These are phyloP conservation scores for Periconia sp. DNA, from an alignment of 2,329 filamentous ascomycete genomes.

Conservation along the genomic window DNA sequence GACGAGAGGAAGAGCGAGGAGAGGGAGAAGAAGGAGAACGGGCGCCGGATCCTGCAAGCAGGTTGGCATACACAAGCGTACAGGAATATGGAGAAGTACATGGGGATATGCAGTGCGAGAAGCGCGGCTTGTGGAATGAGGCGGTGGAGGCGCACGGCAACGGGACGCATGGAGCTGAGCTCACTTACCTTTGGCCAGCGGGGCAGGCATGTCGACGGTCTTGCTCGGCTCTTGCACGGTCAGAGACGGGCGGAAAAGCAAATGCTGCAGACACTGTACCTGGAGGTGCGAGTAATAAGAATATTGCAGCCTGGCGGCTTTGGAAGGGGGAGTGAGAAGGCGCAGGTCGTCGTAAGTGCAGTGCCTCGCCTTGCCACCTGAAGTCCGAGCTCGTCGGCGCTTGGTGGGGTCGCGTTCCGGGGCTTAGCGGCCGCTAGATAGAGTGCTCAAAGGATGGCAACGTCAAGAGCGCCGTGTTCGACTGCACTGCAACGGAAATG, in stretches of 20 bases:
- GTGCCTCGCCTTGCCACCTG: slow-evolving; percentile 3
- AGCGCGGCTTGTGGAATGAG: slow-evolving; percentile 1
- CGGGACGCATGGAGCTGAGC: slow-evolving; percentile 26
- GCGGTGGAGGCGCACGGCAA: slow-evolving; percentile 27
- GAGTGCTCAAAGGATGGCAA: too few species aligned
- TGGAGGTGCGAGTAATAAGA: slow-evolving; percentile 1
- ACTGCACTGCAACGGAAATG: too few species aligned
- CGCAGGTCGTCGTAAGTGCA: slow-evolving; percentile 9
- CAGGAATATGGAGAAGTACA: slow-evolving; percentile 1
- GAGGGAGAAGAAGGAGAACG: slow-evolving; percentile 19
- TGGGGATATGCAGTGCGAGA: slow-evolving; percentile 8
- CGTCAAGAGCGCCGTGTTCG: too few species aligned
- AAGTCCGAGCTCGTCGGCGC: slow-evolving; percentile 6
- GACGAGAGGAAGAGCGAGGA: slow-evolving; percentile 6
- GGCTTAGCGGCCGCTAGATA: too few species aligned
- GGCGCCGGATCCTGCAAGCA: slow-evolving; percentile 38
- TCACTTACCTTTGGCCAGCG: slow-evolving; percentile 49
- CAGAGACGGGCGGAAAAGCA: too few species aligned
- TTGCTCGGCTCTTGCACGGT: neutral
- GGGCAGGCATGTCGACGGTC: slow-evolving; percentile 42
- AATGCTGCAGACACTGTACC: too few species aligned
- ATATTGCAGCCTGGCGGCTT: slow-evolving; percentile 8
- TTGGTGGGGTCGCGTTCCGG: slow-evolving; percentile 12
- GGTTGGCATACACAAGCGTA: slow-evolving; percentile 30
- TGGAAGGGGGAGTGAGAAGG: neutral